These are phyloP conservation scores for Sistotremastrum suecicum DNA, from an alignment of 768 basidiomycete genomes.

Conservation along the genomic window DNA sequence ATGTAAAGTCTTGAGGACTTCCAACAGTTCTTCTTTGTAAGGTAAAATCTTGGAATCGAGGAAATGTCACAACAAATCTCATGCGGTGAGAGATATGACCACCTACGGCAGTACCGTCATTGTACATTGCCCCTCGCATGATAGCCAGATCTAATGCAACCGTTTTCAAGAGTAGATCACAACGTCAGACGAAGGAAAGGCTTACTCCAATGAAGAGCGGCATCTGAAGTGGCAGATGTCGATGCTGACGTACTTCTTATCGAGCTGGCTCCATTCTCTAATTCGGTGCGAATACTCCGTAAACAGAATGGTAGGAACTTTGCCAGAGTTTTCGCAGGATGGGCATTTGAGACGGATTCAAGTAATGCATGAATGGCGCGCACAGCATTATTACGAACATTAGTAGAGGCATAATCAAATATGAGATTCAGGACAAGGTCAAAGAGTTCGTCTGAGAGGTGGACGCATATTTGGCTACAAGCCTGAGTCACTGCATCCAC, in stretches of 20 bases:
- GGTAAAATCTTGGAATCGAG: conserved; percentile 34
- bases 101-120: conserved; percentile 49
- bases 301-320: conserved; percentile 68
- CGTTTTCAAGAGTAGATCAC: not conserved
- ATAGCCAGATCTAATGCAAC: conserved; percentile 47
- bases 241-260: conserved; percentile 57
- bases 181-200: not conserved
- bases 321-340: conserved; percentile 61
- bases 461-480: conserved; percentile 65
- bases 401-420: conserved; percentile 77
- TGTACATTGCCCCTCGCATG: conserved; percentile 65
- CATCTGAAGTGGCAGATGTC: conserved; percentile 60
- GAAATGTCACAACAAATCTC: not conserved
- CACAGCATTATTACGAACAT: conserved; percentile 84
- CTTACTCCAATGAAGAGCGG: conserved; percentile 80
- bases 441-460: conserved; percentile 57
- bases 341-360: conserved; percentile 70
- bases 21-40: conserved; percentile 47
- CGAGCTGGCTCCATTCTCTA: conserved; percentile 76
- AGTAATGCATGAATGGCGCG: conserved; percentile 77
- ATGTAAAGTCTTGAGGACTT: conserved; percentile 48
- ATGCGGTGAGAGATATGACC: not conserved
- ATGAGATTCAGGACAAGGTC: conserved; percentile 76
- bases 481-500: conserved; percentile 65
- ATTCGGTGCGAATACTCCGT: conserved; percentile 54